Base-by-base conservation (phyloP, 768 basidiomycete genomes). In the Tylopilus rubrobrunneus region DNA sequence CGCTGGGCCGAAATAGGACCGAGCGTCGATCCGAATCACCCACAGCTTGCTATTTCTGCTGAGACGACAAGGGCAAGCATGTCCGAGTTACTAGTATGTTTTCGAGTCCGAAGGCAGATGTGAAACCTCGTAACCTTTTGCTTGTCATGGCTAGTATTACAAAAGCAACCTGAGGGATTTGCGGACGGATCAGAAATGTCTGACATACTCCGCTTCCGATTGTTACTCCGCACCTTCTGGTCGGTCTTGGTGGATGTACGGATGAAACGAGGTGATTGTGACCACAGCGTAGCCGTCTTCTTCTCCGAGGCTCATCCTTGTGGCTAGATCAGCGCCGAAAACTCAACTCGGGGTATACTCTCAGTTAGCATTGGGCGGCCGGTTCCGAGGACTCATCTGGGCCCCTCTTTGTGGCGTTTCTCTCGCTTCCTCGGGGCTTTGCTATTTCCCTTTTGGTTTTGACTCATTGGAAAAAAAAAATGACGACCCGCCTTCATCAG, bases 381-480 rank as follows among this genome's bases (percentile, higher is more conserved):
- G 41, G 48, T 43, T 48, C 52, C 47, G 47, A 43, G 52, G 52
- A 53, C 39, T n/a, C n/a, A 34, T 48, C 46, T 15, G 21, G 23
- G 5, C 15, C 8, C 3, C 28, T 29, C 28, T 15, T 40, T 28
- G 17, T 15, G 25, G 29, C 28, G 9, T n/a, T 12, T 28, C 4
- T 42, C 31, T 41, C 23, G 17, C 45, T 21, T 28, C 36, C 43
- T 45, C 33, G 36, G 51, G n/a, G 51, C 28, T 1, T 34, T 34
- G 12, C 34, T 34, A 34, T 14, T 14, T 23, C 31, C n/a, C 34
- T n/a, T 31, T 33, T 37, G 23, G 17, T 15, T 37, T 15, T 37
- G 36, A 37, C 6, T 17, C 36, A 17, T 37, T 5, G 36, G 1
- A 40, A n/a, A 12, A 9, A 12, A 9, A 25, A 48, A 28, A 27